Evolutionary conservation across 305 asterid species (phyloP).

Genomic region (Ruellia speciosa): DNA sequence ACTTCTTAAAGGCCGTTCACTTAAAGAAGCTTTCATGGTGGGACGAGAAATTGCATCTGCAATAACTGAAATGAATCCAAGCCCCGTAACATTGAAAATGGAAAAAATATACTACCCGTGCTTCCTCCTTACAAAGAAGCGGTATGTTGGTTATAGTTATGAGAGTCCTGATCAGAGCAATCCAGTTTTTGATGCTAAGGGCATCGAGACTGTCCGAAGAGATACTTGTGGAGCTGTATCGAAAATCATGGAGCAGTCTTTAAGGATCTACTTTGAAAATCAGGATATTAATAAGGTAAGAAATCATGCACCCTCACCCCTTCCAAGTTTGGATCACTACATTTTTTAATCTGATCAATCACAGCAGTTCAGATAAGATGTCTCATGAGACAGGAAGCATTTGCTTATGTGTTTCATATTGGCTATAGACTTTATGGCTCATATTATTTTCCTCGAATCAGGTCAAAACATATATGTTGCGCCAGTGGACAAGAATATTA

Average conservation of each 20-base stretch:
- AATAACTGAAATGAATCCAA: conserved; percentile 72
- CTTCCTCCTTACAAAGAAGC: conserved; percentile 93
- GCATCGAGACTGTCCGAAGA: conserved; percentile 91
- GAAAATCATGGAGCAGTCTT: conserved; percentile 83
- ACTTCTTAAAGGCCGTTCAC: conserved; percentile 83
- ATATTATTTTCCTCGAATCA: conserved; percentile 25
- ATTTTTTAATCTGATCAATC: no score
- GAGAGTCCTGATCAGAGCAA: conserved; percentile 74
- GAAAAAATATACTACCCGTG: conserved; percentile 95
- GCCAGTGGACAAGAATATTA: conserved; percentile 85
- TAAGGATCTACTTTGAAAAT: conserved; percentile 70
- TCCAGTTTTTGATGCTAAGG: conserved; percentile 93
- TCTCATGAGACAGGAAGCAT: no score
- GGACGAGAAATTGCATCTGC: conserved; percentile 94
- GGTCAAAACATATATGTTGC: conserved; percentile 69
- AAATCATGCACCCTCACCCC: conserved; percentile 16
- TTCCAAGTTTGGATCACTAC: background rate
- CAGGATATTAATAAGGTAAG: conserved; percentile 61
- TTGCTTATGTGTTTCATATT: background rate
- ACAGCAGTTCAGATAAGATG: background rate
- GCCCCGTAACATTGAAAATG: conserved; percentile 82
- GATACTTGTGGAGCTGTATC: conserved; percentile 92
- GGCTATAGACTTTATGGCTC: background rate
- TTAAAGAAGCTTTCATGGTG: conserved; percentile 61
- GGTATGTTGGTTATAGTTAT: conserved; percentile 92